These are phyloP conservation scores for Spatholobus suberectus DNA, from an alignment of 306 rosid species.

Conservation along the genomic window DNA sequence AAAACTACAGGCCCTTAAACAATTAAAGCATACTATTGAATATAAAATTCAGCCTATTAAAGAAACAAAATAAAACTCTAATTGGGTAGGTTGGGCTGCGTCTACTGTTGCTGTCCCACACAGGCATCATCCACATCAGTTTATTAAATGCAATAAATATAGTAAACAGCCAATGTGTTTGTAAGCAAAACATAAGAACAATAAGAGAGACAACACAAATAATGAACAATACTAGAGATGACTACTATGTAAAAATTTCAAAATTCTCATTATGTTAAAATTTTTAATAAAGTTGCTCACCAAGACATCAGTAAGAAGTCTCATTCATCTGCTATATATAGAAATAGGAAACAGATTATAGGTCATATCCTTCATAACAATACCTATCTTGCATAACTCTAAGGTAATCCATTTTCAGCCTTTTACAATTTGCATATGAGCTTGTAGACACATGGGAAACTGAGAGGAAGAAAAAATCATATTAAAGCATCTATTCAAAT, in stretches of 20 bases:
- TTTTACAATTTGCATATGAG: constrained; percentile 20
- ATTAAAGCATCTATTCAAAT: constrained; percentile 2
- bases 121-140: too few species aligned
- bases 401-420: constrained; percentile 23
- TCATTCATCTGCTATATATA: background rate
- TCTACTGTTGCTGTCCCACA: too few species aligned
- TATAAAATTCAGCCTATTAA: background rate
- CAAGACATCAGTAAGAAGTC: background rate
- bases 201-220: background rate
- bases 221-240: background rate
- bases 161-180: background rate
- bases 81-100: too few species aligned
- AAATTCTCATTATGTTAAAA: background rate
- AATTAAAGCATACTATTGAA: background rate
- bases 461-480: background rate
- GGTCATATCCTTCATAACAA: background rate
- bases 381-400: background rate
- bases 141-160: background rate
- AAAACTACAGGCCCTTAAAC: background rate
- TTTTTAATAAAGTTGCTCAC: background rate
- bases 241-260: background rate
- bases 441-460: constrained; percentile 8
- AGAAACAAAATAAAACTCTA: too few species aligned
- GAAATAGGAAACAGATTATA: background rate
- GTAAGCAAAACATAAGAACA: background rate